Evolutionary conservation across 2,329 filamentous ascomycete species (phyloP).

Genomic region (Colletotrichum filicis): DNA sequence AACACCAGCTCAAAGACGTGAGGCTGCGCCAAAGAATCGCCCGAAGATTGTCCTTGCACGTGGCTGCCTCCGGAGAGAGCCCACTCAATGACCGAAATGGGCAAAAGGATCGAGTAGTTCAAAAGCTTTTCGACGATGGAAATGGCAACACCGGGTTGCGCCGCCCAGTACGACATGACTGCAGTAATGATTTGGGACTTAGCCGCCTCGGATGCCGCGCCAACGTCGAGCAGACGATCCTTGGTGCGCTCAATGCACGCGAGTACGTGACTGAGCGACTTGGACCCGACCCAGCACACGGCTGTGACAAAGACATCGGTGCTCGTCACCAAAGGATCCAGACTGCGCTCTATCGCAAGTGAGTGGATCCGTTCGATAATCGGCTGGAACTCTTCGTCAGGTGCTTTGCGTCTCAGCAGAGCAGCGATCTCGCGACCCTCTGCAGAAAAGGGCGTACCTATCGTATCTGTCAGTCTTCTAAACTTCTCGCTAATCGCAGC

Average conservation of each 20-base stretch:
- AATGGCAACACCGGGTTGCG: conserved; percentile 91
- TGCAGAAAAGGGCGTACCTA: conserved; percentile 82
- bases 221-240: conserved; percentile 84
- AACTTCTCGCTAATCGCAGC: background rate
- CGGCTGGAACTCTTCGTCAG: conserved; percentile 87
- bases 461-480: conserved; percentile 34
- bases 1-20: conserved; percentile 92
- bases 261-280: conserved; percentile 94
- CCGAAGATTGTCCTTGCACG: conserved; percentile 62
- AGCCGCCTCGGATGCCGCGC: conserved; percentile 78
- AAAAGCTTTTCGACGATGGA: conserved; percentile 96
- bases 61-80: conserved; percentile 73
- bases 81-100: conserved; percentile 89
- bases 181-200: conserved; percentile 89
- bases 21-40: conserved; percentile 75
- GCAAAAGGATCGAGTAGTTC: conserved; percentile 95
- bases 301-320: conserved; percentile 95
- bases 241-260: conserved; percentile 97
- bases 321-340: conserved; percentile 85
- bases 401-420: conserved; percentile 84
- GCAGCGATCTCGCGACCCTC: conserved; percentile 86
- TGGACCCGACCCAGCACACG: conserved; percentile 92
- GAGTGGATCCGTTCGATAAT: conserved; percentile 84
- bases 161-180: conserved; percentile 92
- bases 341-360: conserved; percentile 75